These are phyloP conservation scores for Eucalyptus sideroxylon DNA, from an alignment of 345 rosid genomes.

Conservation along the genomic window DNA sequence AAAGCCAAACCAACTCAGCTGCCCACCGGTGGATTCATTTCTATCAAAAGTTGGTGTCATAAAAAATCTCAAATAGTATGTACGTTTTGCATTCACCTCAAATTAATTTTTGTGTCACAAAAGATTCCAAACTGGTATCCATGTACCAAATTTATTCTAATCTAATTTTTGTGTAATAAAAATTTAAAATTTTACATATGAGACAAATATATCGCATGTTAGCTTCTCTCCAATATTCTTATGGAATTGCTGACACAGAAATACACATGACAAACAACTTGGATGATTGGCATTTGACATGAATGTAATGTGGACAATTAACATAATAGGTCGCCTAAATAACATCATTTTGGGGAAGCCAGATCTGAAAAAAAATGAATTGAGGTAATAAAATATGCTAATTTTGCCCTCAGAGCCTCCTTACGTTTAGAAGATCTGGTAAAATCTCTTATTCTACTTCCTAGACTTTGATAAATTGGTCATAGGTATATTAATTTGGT, in stretches of 20 bases:
- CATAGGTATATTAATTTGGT: too few species aligned
- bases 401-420: not conserved
- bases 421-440: not conserved
- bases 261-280: not conserved
- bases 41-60: fast-evolving
- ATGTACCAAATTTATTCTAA: fast-evolving
- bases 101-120: too few species aligned
- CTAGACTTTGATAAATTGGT: too few species aligned
- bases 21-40: too few species aligned
- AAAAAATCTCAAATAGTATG: too few species aligned
- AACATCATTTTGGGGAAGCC: not conserved
- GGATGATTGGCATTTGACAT: not conserved
- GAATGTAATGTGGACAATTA: too few species aligned
- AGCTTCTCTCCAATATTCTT: not conserved
- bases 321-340: not conserved
- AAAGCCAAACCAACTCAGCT: too few species aligned
- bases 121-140: too few species aligned
- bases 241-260: fast-evolving
- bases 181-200: fast-evolving
- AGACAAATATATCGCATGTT: not conserved
- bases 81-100: fast-evolving
- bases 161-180: too few species aligned
- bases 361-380: not conserved
- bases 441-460: not conserved
- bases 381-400: not conserved